These are phyloP conservation scores for Mycena chlorophos DNA, from an alignment of 768 basidiomycete species.

Conservation along the genomic window DNA sequence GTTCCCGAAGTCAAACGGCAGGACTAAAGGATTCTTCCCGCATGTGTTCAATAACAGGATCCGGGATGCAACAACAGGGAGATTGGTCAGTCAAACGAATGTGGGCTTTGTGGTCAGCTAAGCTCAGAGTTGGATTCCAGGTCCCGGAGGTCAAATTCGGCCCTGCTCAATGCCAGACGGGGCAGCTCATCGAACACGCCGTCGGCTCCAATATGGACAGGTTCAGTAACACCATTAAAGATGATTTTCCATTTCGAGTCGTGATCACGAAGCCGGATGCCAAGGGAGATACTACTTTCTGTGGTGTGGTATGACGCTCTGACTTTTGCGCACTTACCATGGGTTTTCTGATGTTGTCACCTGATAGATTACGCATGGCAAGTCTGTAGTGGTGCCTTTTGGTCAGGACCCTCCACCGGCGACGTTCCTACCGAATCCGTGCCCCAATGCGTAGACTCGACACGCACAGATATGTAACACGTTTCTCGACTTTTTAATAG, in stretches of 20 bases:
- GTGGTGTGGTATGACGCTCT: conserved; percentile 14
- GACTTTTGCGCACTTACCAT: no score
- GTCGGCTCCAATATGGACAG: conserved; percentile 5
- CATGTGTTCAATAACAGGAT: conserved; percentile 5
- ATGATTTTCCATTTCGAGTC: conserved; percentile 1
- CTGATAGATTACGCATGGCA: no score
- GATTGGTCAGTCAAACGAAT: neutral
- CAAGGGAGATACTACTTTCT: conserved; percentile 9
- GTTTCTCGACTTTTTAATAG: no score
- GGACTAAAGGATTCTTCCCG: conserved; percentile 1
- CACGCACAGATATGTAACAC: no score
- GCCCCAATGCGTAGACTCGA: no score
- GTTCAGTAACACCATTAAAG: conserved; percentile 2
- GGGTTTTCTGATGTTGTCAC: no score
- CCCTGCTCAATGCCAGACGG: neutral
- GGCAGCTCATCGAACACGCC: conserved; percentile 9
- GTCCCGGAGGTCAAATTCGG: conserved; percentile 1
- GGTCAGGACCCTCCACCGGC: no score
- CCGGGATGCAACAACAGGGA: neutral
- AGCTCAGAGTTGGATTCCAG: neutral
- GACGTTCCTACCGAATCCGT: no score
- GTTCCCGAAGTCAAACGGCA: neutral
- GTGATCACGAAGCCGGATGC: conserved; percentile 12
- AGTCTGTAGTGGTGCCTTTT: no score
- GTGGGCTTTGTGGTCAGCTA: neutral